phyloP scores from a whole-genome alignment of 148 eudicot species.

The Rhododendron molle region DNA sequence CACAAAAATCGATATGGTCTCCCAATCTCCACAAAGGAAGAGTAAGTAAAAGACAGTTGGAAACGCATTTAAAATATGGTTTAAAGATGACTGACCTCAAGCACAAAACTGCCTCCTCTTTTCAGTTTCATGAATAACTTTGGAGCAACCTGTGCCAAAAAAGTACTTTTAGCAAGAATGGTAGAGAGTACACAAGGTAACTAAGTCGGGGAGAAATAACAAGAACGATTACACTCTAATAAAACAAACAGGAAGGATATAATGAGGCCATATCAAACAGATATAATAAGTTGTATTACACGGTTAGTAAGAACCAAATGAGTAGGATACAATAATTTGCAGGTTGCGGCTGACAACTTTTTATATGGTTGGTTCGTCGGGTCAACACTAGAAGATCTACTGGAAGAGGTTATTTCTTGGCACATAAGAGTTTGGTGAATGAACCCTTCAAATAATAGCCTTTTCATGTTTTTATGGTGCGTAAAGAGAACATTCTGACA shows the following conservation, averaged over 20 bases:
- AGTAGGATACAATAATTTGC: not conserved
- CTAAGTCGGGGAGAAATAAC: not conserved
- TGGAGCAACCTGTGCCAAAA: not conserved
- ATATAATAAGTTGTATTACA: not conserved
- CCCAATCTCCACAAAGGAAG: not conserved
- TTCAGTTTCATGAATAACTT: not conserved
- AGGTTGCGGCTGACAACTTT: not conserved
- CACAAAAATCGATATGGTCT: not conserved
- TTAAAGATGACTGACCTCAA: not conserved
- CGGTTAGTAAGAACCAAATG: not conserved
- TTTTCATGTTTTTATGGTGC: not conserved
- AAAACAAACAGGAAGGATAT: not conserved
- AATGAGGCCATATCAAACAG: not conserved
- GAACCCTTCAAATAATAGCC: not conserved
- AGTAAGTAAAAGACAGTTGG: not conserved
- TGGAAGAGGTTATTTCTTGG: not conserved
- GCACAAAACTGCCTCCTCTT: not conserved
- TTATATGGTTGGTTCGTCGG: not conserved
- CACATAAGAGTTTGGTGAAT: not conserved
- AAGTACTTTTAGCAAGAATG: not conserved
- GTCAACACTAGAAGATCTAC: not conserved
- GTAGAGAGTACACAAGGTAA: not conserved
- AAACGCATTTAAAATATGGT: not conserved
- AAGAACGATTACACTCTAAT: not conserved
- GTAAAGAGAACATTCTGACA: not conserved